Evolutionary conservation across 2,329 filamentous ascomycete species (phyloP), one percentile per base, ranked within the genome.

Genomic region (Hypoxylon sp.): DNA sequence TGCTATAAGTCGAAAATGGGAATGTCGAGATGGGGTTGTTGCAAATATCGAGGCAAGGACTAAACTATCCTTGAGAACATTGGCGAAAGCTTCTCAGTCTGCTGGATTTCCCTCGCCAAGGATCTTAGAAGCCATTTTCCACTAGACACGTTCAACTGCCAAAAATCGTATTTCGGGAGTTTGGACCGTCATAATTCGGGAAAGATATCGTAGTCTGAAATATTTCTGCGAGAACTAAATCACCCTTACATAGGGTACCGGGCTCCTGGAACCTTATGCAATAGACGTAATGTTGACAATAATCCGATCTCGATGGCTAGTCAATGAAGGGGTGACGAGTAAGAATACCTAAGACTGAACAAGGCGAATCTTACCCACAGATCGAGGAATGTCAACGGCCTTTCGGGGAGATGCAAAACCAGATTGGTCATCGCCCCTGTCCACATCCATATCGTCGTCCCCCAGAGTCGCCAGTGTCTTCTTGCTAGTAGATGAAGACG

Each of bases 351-450:
- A 68, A 75, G 74, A 84, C 32, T 72, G 71, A 67, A 75, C 64
- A 68, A 79, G 51, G 69, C 70, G 67, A 59, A 78, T 76, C 34
- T 67, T 67, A 49, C 62, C 82, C 80, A 62, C 76, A 72, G 63
- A 77, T 73, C 72, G 77, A 69, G 72, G 74, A 70, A 79, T 72
- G 68, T 71, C 73, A 9, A 72, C 46, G 1, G 48, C 74, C 51
- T 73, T 76, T 64, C 71, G 60, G 1, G 72, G 67, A 13, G 72
- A 68, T 5, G 61, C 63, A 9, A 71, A 69, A 11, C 21, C 23
- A 5, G 48, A 25, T 0, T 63, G 46, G 48, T 66, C 61, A 32
- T 75, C 72, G 28, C 45, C 32, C 21, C 23, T 50, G 0, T 55
- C 55, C 17, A 55, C 11, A 11, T 53, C 55, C 19, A 62, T 55